These are phyloP conservation scores for Thermomyces lanuginosus DNA, from an alignment of 2,329 filamentous ascomycete genomes.

Conservation along the genomic window DNA sequence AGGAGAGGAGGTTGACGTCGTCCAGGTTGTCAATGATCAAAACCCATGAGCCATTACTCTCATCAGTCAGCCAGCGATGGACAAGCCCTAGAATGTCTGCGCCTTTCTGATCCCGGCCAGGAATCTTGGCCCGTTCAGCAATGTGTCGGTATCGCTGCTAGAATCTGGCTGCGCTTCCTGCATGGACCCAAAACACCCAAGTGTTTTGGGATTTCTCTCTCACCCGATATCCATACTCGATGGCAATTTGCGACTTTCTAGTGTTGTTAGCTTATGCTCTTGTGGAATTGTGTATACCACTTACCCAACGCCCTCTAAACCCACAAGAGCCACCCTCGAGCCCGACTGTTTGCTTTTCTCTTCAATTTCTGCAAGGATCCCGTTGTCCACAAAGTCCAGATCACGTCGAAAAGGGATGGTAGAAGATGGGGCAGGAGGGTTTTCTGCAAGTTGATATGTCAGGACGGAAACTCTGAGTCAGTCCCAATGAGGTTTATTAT, in stretches of 20 bases:
- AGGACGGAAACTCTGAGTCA: too few species aligned
- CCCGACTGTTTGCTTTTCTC: constrained; percentile 4
- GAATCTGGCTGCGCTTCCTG: constrained; percentile 17
- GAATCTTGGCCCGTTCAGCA: constrained; percentile 16
- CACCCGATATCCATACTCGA: constrained; percentile 20
- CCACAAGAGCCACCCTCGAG: constrained; percentile 14
- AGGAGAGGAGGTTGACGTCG: constrained; percentile 10
- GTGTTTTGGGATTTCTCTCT: constrained; percentile 12
- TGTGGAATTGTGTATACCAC: constrained; percentile 5
- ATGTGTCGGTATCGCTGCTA: constrained; percentile 22
- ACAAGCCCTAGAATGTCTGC: constrained; percentile 18
- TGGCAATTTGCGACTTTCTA: constrained; percentile 22
- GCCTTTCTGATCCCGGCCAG: constrained; percentile 14
- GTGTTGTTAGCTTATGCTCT: not conserved
- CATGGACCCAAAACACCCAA: constrained; percentile 25
- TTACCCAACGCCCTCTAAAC: constrained; percentile 16
- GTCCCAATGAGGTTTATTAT: too few species aligned
- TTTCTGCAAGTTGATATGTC: too few species aligned
- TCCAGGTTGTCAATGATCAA: constrained; percentile 14
- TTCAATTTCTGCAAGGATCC: constrained; percentile 9
- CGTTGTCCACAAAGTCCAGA: not conserved
- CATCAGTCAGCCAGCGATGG: constrained; percentile 10
- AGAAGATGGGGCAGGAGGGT: too few species aligned
- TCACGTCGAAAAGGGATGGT: constrained; percentile 1
- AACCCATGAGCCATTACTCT: constrained; percentile 11